phyloP scores from a whole-genome alignment of 768 basidiomycete species.

The Boletus sensibilis region DNA sequence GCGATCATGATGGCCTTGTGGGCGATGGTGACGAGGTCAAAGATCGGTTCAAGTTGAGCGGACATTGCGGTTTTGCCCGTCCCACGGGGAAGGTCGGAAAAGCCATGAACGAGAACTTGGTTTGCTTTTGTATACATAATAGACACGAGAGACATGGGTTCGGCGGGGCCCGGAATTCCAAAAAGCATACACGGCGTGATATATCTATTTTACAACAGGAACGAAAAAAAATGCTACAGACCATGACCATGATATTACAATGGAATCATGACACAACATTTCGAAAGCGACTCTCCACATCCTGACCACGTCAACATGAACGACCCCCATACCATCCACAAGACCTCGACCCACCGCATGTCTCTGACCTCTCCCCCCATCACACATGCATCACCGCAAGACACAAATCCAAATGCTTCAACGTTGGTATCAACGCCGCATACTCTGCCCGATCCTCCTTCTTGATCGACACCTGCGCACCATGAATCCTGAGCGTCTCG shows the following conservation, averaged over 20 bases:
- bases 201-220: background rate
- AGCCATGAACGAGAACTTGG: too few relatives aligned
- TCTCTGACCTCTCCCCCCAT: background rate
- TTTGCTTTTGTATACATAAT: too few relatives aligned
- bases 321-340: background rate
- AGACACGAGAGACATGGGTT: too few relatives aligned
- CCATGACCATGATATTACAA: too few relatives aligned
- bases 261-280: too few relatives aligned
- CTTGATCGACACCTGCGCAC: conserved; percentile 8
- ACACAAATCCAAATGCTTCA: conserved; percentile 17
- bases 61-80: too few relatives aligned
- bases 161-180: too few relatives aligned
- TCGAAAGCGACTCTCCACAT: background rate
- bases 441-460: conserved; percentile 16
- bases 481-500: conserved; percentile 16
- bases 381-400: conserved; percentile 4
- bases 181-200: too few relatives aligned
- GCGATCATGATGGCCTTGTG: conserved; percentile 37
- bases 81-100: too few relatives aligned
- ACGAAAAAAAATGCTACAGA: background rate
- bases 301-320: background rate
- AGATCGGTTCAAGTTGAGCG: background rate
- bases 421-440: conserved; percentile 16
- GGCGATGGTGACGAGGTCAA: conserved; percentile 31
- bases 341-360: background rate